phyloP scores from a whole-genome alignment of 306 rosid species.

The Gastrolobium villosum region DNA sequence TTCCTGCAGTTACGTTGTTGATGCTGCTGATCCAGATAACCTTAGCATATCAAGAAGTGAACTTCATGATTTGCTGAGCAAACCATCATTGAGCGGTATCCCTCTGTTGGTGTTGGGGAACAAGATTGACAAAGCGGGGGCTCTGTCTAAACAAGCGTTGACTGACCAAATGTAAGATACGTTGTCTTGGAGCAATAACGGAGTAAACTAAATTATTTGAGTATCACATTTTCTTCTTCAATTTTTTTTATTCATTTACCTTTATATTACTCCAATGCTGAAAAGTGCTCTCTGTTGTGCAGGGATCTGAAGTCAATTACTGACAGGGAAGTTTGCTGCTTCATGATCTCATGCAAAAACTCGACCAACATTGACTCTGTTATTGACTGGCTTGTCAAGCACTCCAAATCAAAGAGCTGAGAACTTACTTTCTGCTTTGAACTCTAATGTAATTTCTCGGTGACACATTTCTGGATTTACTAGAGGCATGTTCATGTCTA shows the following conservation, averaged over 20 bases:
- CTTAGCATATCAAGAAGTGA: constrained; percentile 78
- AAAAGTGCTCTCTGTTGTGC: constrained; percentile 48
- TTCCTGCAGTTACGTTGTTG: constrained; percentile 85
- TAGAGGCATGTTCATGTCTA: constrained; percentile 59
- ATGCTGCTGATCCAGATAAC: constrained; percentile 92
- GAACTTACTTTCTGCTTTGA: constrained; percentile 47
- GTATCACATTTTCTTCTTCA: background rate
- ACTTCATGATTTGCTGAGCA: constrained; percentile 87
- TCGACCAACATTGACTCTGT: constrained; percentile 92
- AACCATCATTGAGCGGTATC: constrained; percentile 81
- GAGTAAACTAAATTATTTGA: constrained; percentile 19
- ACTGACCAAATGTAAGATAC: constrained; percentile 81
- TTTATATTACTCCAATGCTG: constrained; percentile 33
- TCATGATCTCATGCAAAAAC: constrained; percentile 97
- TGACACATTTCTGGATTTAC: constrained; percentile 55
- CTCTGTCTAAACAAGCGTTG: constrained; percentile 80
- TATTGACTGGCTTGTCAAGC: constrained; percentile 95
- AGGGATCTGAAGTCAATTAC: constrained; percentile 84
- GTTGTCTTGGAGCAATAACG: background rate
- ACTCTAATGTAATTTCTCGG: constrained; percentile 56
- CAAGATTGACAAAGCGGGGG: constrained; percentile 87
- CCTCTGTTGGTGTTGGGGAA: constrained; percentile 90
- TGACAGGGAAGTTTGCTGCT: constrained; percentile 94
- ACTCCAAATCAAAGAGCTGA: constrained; percentile 92
- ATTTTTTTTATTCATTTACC: constrained; percentile 1